Evolutionary conservation across 768 basidiomycete species (phyloP), one percentile per base, ranked within the genome.

Genomic region (Suillus luteus): DNA sequence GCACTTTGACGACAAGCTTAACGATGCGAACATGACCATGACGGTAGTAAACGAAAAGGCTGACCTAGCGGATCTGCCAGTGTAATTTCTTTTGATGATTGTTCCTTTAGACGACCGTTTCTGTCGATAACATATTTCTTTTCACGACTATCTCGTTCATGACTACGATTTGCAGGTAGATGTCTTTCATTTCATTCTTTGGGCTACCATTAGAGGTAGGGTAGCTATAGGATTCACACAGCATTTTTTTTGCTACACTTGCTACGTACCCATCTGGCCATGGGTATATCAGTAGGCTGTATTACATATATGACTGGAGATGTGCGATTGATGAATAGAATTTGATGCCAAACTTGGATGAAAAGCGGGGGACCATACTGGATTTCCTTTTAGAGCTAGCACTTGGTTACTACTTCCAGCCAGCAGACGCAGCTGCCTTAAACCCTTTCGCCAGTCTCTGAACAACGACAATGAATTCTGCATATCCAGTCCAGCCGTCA

Each of bases 401-500:
- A 33, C 52, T 58, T 17, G 57, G 57, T 58, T 41, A 58, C 55
- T 38, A 37, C 38, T 40, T 58, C 15, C 38, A 24, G 35, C 22
- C 22, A 24, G 19, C 22, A 27, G 55, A 10, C 15, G 12, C 22
- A 14, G 17, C 55, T 40, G 22, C 37, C 22, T 57, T 27, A 15
- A 24, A 57, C 55, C 37, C 57, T 37, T 41, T 24, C 22, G 37
- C 37, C 38, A 40, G 55, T 57, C 40, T 40, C 40, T 58, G 40
- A 41, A 58, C 57, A 15, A 71, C 78, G 67, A 74, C 73, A 67
- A 86, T 85, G 84, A 82, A 71, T 74, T 74, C 78, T 9, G 66
- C 77, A 35, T 80, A 81, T 72, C 77, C 84, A 59, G 71, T 85
- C 52, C 77, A 90, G n/a, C 79, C 81, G 33, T 92, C 91, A 40